Base-by-base conservation (phyloP, 2,329 filamentous ascomycete genomes). In the Fusarium sp. region DNA sequence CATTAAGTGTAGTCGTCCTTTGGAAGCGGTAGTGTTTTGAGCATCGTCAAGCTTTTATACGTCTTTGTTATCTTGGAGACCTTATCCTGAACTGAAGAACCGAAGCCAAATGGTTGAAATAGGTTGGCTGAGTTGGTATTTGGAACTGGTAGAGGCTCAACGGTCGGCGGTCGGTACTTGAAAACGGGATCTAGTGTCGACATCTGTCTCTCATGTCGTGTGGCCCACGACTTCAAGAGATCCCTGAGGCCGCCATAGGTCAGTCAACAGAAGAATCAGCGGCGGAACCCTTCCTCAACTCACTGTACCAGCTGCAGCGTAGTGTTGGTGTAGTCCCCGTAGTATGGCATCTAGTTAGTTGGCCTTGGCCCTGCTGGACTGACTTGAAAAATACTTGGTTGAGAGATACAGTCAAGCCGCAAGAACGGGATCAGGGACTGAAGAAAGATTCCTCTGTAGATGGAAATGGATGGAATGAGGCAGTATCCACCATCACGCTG, bases 361-460 rank as follows among this genome's bases (percentile, higher is more conserved):
- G 19, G 37, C 8, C 11, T 21, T 21, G 21, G 6, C 19, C 13
- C 13, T 43, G n/a, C 25, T 21, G 4, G 37, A 2, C 19, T n/a
- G 37, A 52, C 51, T 54, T 38, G 37, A 37, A 31, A 37, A 29
- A 21, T 27, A n/a, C 27, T 37, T 13, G 21, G n/a, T 19, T n/a
- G 6, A 9, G 52, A 25, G 25, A 19, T n/a, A 27, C 9, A 14
- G 3, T 10, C 37, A 38, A 37, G 25, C 8, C 11, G 14, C 9
- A 19, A 44, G 5, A 19, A 11, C 15, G 9, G 11, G 13, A n/a
- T 3, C 2, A 4, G 0, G 14, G 6, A 1, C 7, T 32, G 4
- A 10, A 9, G 2, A 15, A 3, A 9, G 5, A 4, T 15, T n/a
- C 5, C 2, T 1, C 2, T 9, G n/a, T 6, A 35, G 35, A n/a